Conservation (phyloP, 1,139 yeast genomes). For the Zygoascus hellenicus region DNA sequence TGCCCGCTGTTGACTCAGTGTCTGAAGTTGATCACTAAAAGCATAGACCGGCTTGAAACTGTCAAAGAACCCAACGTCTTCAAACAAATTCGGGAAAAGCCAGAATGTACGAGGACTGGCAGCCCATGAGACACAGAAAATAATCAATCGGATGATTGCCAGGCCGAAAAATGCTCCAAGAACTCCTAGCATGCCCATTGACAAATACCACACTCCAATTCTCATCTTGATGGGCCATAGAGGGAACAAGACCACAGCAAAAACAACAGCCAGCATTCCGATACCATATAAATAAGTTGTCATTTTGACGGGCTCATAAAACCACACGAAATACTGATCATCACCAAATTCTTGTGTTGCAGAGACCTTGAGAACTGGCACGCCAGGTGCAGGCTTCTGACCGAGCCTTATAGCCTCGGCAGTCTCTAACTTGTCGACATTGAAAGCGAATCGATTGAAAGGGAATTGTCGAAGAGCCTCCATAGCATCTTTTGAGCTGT, state of each 20-base stretch:
- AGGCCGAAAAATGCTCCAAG: conserved; percentile 69
- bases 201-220: conserved; percentile 83
- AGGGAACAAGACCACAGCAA: conserved; percentile 83
- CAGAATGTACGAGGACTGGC: conserved; percentile 71
- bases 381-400: conserved; percentile 62
- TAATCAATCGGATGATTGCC: conserved; percentile 72
- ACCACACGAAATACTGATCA: conserved; percentile 86
- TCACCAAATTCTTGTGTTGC: conserved; percentile 67
- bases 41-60: conserved; percentile 86
- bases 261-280: conserved; percentile 59
- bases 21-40: conserved; percentile 54
- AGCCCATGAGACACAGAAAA: conserved; percentile 59
- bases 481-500: conserved; percentile 51
- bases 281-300: conserved; percentile 56
- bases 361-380: conserved; percentile 63
- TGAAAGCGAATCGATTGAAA: conserved; percentile 66
- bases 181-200: conserved; percentile 70
- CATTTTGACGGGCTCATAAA: conserved; percentile 71
- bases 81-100: conserved; percentile 94
- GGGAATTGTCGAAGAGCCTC: conserved; percentile 63
- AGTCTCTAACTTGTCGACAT: conserved; percentile 54
- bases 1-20: conserved; percentile 19
- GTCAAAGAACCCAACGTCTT: conserved; percentile 89
- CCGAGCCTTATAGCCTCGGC: conserved; percentile 61
- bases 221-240: conserved; percentile 93